These are phyloP conservation scores for Cudoniella acicularis DNA, from an alignment of 495 filamentous ascomycete genomes.

Conservation along the genomic window DNA sequence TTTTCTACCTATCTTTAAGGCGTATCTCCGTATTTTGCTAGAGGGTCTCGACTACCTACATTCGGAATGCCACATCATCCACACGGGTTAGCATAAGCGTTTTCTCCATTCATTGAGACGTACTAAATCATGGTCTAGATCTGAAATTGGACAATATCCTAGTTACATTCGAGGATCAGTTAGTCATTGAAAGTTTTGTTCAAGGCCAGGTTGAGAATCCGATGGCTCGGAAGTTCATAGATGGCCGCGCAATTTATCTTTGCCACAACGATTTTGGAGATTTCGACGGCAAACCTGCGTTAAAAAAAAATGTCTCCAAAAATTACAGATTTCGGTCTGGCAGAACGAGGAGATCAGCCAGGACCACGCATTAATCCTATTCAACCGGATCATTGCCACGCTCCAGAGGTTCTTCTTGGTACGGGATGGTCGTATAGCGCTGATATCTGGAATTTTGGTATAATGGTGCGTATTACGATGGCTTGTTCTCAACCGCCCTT, in stretches of 20 bases:
- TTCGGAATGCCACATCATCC: constrained; percentile 35
- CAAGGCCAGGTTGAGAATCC: constrained; percentile 34
- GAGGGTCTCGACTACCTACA: constrained; percentile 43
- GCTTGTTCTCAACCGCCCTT: not conserved
- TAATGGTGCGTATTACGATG: constrained; percentile 20
- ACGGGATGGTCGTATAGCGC: constrained; percentile 34
- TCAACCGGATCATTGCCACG: constrained; percentile 35
- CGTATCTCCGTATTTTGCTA: constrained; percentile 38
- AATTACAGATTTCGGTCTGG: constrained; percentile 40
- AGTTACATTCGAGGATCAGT: constrained; percentile 40
- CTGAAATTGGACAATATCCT: constrained; percentile 47
- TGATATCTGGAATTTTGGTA: constrained; percentile 40
- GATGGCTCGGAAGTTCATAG: constrained; percentile 37
- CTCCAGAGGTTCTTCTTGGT: constrained; percentile 38
- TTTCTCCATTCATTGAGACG: too few relatives aligned
- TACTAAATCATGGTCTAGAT: too few relatives aligned
- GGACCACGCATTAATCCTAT: constrained; percentile 40
- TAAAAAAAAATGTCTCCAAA: constrained; percentile 32
- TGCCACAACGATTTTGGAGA: constrained; percentile 38
- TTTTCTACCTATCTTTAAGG: constrained; percentile 37
- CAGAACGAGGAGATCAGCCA: constrained; percentile 29
- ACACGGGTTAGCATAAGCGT: too few relatives aligned
- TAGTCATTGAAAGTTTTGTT: constrained; percentile 39
- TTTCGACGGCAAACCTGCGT: constrained; percentile 20
- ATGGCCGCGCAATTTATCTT: constrained; percentile 37